These are phyloP conservation scores for Brassica balearica DNA, from an alignment of 441 rosid species.

Conservation along the genomic window DNA sequence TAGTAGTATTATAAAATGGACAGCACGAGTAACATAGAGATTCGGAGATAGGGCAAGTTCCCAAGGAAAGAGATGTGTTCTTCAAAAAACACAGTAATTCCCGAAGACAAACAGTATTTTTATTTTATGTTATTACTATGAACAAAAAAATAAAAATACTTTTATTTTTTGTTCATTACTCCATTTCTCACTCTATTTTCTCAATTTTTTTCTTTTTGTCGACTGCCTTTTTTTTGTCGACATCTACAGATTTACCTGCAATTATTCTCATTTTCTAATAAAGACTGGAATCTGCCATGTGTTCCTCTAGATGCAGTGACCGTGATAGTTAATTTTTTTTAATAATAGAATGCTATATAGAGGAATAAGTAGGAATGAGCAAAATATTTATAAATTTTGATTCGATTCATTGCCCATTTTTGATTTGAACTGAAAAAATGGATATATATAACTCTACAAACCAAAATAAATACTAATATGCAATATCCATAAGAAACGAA, in stretches of 20 bases:
- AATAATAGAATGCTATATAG: too few relatives aligned
- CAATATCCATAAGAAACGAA: too few relatives aligned
- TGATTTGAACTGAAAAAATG: too few relatives aligned
- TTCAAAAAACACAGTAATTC: slow-evolving; percentile 25
- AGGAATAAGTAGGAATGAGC: too few relatives aligned
- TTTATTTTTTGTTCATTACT: too few relatives aligned
- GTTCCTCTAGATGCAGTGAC: slow-evolving; percentile 18
- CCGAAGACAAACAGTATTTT: slow-evolving; percentile 34
- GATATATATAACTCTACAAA: too few relatives aligned
- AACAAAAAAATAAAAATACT: too few relatives aligned
- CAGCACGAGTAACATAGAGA: slow-evolving; percentile 38
- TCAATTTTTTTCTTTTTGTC: too few relatives aligned
- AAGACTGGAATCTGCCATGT: slow-evolving; percentile 37
- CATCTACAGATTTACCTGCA: slow-evolving; percentile 22
- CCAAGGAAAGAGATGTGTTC: slow-evolving; percentile 35
- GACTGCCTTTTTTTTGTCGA: slow-evolving; percentile 34
- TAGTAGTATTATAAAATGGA: slow-evolving; percentile 2
- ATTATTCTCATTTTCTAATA: slow-evolving; percentile 25
- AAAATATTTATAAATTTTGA: too few relatives aligned
- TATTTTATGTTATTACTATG: slow-evolving; percentile 18
- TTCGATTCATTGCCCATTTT: too few relatives aligned
- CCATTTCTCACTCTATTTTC: too few relatives aligned
- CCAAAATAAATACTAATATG: too few relatives aligned
- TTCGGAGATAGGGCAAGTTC: slow-evolving; percentile 38
- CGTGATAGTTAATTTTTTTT: neutral